These are phyloP conservation scores for Argentina anserina DNA, from an alignment of 306 rosid genomes.

Conservation along the genomic window DNA sequence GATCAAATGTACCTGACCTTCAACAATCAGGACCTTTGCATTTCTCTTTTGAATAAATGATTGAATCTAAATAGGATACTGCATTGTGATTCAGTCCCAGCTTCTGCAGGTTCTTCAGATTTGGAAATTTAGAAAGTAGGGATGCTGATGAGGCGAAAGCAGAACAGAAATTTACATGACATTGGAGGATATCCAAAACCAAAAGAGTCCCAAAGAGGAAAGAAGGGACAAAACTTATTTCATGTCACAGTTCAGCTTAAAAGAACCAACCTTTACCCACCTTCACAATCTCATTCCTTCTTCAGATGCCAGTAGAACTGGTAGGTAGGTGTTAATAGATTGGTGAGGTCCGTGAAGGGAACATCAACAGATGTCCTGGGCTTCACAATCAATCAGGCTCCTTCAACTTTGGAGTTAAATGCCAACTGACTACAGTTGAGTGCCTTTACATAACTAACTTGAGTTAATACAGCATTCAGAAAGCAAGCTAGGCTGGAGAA, in stretches of 20 bases:
- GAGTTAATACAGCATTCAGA: not conserved
- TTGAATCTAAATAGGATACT: not conserved
- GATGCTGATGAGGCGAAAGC: not conserved
- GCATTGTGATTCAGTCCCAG: not conserved
- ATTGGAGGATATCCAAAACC: not conserved
- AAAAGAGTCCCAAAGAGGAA: not conserved
- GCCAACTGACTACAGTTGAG: not conserved
- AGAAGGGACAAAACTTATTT: not conserved
- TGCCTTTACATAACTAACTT: not conserved
- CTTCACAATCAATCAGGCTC: not conserved
- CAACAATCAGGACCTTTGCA: too few species aligned
- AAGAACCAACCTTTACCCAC: not conserved
- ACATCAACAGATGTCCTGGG: not conserved
- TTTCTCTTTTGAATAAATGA: not conserved
- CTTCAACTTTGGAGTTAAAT: not conserved
- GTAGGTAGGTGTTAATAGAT: not conserved
- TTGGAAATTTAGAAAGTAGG: not conserved
- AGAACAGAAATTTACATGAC: not conserved
- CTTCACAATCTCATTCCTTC: not conserved
- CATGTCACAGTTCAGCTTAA: too few species aligned
- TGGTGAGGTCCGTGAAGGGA: conserved; percentile 1
- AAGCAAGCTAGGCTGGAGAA: not conserved
- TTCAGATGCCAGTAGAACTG: not conserved
- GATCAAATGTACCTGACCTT: not conserved
- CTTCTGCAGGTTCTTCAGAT: not conserved